phyloP scores from a whole-genome alignment of 805 yeast genomes.

The Yamadazyma olivae region DNA sequence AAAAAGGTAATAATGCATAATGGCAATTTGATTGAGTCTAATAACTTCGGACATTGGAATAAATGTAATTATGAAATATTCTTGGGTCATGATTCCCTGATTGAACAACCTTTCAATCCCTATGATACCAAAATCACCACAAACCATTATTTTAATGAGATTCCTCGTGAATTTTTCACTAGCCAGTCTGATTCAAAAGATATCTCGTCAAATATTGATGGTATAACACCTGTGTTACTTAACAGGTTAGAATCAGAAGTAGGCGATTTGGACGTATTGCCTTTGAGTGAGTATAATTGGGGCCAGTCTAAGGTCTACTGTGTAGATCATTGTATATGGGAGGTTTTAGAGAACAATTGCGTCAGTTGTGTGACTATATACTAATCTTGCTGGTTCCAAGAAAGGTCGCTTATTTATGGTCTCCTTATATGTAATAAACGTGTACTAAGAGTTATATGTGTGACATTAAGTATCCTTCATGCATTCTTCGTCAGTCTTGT shows the following conservation, averaged over 20 bases:
- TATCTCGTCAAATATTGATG: not conserved
- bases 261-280: slow-evolving; percentile 20
- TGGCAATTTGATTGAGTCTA: slow-evolving; percentile 48
- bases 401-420: no score
- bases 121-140: slow-evolving; percentile 14
- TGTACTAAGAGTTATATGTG: no score
- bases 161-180: slow-evolving; percentile 24
- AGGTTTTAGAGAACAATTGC: slow-evolving; percentile 29
- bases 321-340: slow-evolving; percentile 39
- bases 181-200: no score
- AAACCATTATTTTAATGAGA: slow-evolving; percentile 28
- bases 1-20: slow-evolving; percentile 49
- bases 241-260: slow-evolving; percentile 40
- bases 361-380: slow-evolving; percentile 12
- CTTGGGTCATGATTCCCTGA: slow-evolving; percentile 2
- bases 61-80: slow-evolving; percentile 43
- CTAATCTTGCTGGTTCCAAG: not conserved
- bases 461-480: no score
- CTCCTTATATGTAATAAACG: no score
- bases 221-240: slow-evolving; percentile 28
- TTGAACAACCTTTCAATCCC: slow-evolving; percentile 7
- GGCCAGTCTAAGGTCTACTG: slow-evolving; percentile 43
- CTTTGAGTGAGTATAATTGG: slow-evolving; percentile 30
- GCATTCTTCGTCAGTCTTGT: no score
- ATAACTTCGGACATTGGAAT: slow-evolving; percentile 54